A percentile compares a stretch with the other conserved stretches of the same genome.
These are phyloP conservation scores for Monilinia polystroma DNA, from an alignment of 2,329 filamentous ascomycete species.

Conservation along the genomic window DNA sequence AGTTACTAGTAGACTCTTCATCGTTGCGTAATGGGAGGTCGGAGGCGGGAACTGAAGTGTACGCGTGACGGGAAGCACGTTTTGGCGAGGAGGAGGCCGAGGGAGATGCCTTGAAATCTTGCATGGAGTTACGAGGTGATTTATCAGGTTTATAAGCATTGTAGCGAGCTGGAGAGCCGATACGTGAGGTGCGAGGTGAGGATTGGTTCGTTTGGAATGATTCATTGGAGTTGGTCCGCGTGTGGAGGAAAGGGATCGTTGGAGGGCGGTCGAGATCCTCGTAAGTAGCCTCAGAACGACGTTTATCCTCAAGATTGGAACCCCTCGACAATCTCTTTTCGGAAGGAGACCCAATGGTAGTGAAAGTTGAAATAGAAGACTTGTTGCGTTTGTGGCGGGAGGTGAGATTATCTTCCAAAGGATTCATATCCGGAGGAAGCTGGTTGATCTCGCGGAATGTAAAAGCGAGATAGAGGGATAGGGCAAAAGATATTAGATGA, in stretches of 20 bases:
- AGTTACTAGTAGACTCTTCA: slow-evolving; percentile 2
- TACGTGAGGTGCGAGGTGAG: slow-evolving; percentile 53
- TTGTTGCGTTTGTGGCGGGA: slow-evolving; percentile 78
- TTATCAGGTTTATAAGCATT: slow-evolving; percentile 50
- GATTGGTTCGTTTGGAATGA: slow-evolving; percentile 54
- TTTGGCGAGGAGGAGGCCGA: slow-evolving; percentile 31
- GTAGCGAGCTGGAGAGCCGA: slow-evolving; percentile 55
- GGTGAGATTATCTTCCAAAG: slow-evolving; percentile 81
- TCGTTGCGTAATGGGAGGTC: slow-evolving; percentile 28
- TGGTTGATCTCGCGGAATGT: slow-evolving; percentile 79
- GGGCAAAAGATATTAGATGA: slow-evolving; percentile 66
- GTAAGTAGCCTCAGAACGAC: slow-evolving; percentile 47
- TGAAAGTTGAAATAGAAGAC: slow-evolving; percentile 43
- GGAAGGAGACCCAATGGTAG: slow-evolving; percentile 40
- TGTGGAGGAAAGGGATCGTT: slow-evolving; percentile 77
- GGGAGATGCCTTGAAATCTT: slow-evolving; percentile 51
- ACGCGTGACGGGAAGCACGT: slow-evolving; percentile 51
- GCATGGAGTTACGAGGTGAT: slow-evolving; percentile 47
- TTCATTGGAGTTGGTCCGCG: slow-evolving; percentile 62
- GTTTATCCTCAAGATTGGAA: slow-evolving; percentile 44
- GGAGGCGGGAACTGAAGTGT: slow-evolving; percentile 49
- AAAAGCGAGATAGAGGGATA: slow-evolving; percentile 73
- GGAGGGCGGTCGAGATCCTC: slow-evolving; percentile 50
- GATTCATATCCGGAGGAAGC: slow-evolving; percentile 93
- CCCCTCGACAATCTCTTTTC: slow-evolving; percentile 59